Percentiles rank a stretch among this genome's conserved stretches.
These are phyloP conservation scores for Cordyceps cicadae DNA, from an alignment of 2,329 filamentous ascomycete genomes.

Conservation along the genomic window DNA sequence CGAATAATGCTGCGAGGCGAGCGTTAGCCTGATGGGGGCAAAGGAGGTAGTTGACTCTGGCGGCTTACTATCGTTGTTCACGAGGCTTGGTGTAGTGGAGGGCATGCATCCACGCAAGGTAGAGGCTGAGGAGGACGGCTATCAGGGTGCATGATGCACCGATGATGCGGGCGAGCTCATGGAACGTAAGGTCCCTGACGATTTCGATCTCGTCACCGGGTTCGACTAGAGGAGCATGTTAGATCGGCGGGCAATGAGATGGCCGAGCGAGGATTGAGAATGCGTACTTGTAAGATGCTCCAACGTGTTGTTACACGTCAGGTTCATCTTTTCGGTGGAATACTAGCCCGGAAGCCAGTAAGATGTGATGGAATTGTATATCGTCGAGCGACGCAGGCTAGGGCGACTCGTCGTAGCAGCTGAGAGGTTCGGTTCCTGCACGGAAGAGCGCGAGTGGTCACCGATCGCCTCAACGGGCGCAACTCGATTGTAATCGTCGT, in stretches of 20 bases:
- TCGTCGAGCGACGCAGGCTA: not conserved
- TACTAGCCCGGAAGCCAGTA: not conserved
- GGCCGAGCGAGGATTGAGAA: not conserved
- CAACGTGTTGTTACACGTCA: slow-evolving; percentile 35
- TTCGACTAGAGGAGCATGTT: slow-evolving; percentile 21
- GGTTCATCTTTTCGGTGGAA: slow-evolving; percentile 22
- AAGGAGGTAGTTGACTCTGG: not conserved
- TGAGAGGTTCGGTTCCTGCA: not conserved
- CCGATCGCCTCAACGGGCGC: too few species aligned
- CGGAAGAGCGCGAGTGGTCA: too few species aligned
- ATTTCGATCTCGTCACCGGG: slow-evolving; percentile 39
- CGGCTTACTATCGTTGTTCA: slow-evolving; percentile 48
- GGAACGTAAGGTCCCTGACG: slow-evolving; percentile 43
- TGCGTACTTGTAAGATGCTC: slow-evolving; percentile 35
- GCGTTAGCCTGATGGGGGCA: not conserved
- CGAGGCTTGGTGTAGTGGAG: slow-evolving; percentile 51
- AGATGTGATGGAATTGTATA: not conserved
- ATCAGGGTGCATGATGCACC: slow-evolving; percentile 40
- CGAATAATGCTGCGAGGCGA: slow-evolving; percentile 60
- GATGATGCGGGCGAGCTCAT: slow-evolving; percentile 45
- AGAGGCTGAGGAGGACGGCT: slow-evolving; percentile 45
- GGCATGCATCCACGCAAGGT: slow-evolving; percentile 51
- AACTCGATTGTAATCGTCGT: too few species aligned
- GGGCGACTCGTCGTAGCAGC: not conserved
- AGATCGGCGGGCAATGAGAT: not conserved